These are phyloP conservation scores for Nemania serpens DNA, from an alignment of 2,329 filamentous ascomycete species.

Conservation along the genomic window DNA sequence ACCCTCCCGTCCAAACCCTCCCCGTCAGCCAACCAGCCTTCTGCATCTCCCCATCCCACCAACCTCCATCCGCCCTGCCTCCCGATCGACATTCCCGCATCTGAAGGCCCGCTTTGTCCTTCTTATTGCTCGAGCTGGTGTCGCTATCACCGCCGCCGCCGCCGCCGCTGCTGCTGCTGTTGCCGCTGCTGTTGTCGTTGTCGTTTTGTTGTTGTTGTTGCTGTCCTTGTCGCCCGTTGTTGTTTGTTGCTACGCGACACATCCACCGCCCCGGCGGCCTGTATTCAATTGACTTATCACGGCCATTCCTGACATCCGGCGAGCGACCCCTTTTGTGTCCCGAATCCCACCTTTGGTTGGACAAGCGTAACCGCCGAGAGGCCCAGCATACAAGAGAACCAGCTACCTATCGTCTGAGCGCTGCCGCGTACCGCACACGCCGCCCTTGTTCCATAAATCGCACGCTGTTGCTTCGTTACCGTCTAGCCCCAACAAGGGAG, in stretches of 20 bases:
- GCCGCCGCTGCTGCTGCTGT: not conserved
- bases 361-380: not conserved
- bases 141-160: not conserved
- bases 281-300: not conserved
- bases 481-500: slow-evolving; percentile 34
- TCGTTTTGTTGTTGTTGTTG: not conserved
- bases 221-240: not conserved
- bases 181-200: not conserved
- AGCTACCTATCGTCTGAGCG: slow-evolving; percentile 4
- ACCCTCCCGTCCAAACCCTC: slow-evolving; percentile 33
- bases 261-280: not conserved
- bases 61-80: slow-evolving; percentile 26
- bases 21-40: slow-evolving; percentile 36
- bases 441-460: slow-evolving; percentile 9
- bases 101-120: not conserved
- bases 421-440: slow-evolving; percentile 3
- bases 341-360: not conserved
- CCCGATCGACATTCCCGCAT: slow-evolving; percentile 26
- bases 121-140: not conserved
- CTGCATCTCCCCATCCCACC: slow-evolving; percentile 29
- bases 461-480: slow-evolving; percentile 8
- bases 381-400: not conserved
- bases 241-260: slow-evolving; percentile 18
- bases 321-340: not conserved
- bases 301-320: not conserved